Evolutionary conservation across 257 asterid species (phyloP).

Genomic region (Agastache rugosa): DNA sequence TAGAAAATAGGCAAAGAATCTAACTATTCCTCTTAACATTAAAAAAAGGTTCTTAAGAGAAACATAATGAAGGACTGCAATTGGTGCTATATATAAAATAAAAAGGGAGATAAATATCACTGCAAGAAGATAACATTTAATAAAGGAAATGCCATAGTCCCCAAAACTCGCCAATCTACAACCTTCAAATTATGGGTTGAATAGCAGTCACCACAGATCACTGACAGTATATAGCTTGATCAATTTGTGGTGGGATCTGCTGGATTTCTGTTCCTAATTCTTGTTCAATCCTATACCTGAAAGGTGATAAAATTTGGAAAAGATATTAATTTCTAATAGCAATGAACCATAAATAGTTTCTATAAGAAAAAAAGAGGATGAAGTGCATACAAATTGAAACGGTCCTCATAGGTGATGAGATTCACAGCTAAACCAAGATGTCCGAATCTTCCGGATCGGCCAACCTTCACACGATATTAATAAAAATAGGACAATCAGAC

Average conservation of each 20-base stretch:
- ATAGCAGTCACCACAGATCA: conserved; percentile 44
- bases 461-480: conserved; percentile 61
- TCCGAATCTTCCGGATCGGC: conserved; percentile 94
- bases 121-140: neutral
- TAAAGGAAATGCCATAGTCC: neutral
- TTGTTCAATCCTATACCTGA: conserved; percentile 89
- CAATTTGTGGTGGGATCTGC: conserved; percentile 90
- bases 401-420: conserved; percentile 84
- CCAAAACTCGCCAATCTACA: conserved; percentile 45
- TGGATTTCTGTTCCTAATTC: conserved; percentile 91
- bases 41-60: neutral
- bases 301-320: conserved; percentile 27
- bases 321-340: conserved; percentile 1
- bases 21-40: neutral
- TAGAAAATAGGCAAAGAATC: neutral
- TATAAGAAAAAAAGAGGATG: conserved; percentile 8
- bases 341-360: neutral
- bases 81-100: neutral
- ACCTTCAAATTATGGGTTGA: conserved; percentile 25
- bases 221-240: conserved; percentile 76
- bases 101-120: neutral
- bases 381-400: conserved; percentile 75
- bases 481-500: conserved; percentile 7
- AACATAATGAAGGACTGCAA: neutral
- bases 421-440: conserved; percentile 95